Evolutionary conservation across 768 basidiomycete genomes (phyloP), one percentile per base, ranked within the genome.

Genomic region (Amanita subjunquillea): DNA sequence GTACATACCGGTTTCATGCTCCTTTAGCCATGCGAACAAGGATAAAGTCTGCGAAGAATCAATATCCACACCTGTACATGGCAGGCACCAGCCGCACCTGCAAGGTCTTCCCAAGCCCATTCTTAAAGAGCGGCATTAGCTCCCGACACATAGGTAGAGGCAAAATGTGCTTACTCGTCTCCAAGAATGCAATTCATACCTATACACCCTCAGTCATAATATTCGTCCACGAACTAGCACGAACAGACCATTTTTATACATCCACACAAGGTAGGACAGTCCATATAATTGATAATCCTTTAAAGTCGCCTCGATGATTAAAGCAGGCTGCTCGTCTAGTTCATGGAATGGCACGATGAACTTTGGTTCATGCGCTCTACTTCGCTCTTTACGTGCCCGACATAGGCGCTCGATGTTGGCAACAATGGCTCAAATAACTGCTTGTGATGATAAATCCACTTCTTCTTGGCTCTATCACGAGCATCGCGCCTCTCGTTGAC

Each of bases 201-300:
- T 80, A 32, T 32, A n/a, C 4, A 44, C 15, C 6, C 32, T 30
- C 12, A 25, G 34, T 1, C 12, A 3, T 30, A n/a, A 9, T 13
- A 20, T 20, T 13, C 22, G 36, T 22, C 48, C 36, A 32, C 10
- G 56, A 69, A 6, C 4, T 3, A n/a, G 9, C 17, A 15, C 30
- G 22, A 34, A 27, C 51, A 15, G 54, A 76, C 83, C 80, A 59
- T 87, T 88, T 25, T 78, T 73, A 61, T 82, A 80, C 77, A 86
- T 78, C 58, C 74, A 72, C 13, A 77, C 77, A 40, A 87, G 73
- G 63, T 77, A 87, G 8, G 81, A 78, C 38, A 87, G 67, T 2
- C 86, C 86, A 56, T 67, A 5, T 37, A 77, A 78, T 71, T 88
- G 86, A 64, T 87, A 87, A 50, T 81, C 82, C 62, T 87, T 87